Base-by-base conservation (phyloP, 805 yeast genomes). In the Starmerella davenportii region DNA sequence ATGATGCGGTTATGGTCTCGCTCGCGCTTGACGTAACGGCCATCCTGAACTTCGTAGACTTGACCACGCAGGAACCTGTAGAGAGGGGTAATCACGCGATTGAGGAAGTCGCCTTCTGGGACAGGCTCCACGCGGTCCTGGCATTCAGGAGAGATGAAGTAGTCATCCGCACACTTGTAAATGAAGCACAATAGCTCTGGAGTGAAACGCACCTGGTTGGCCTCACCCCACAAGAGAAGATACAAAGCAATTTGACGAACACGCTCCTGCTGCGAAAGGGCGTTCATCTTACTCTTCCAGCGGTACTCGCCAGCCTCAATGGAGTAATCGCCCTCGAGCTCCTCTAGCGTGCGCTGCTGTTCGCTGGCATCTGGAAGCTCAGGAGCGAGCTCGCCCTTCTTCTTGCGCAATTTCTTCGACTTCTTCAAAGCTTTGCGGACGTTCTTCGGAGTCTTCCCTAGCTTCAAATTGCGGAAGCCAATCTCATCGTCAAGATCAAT, bases 131-230 rank as follows among this genome's bases (percentile, higher is more conserved):
- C 48, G 58, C 61, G 74, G 61, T 80, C 84, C 66, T 80, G 92
- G 63, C 95, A 84, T 54, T 79, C 75, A 38, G 93, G 92, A 39
- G 94, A 80, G 45, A 71, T 63, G 57, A 82, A 68, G 63, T 90
- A 85, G 62, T 90, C 98, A 48, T 70, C 69, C 42, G 95, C 94
- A 60, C 93, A 80, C 67, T 92, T 87, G 72, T 75, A 92, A 55
- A 90, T 76, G 70, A 79, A 90, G 70, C 95, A 81, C 46, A 90
- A 64, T 63, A 79, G 70, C 67, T 84, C 95, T 18, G 79, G 68
- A 40, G 90, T 78, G 65, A 90, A 90, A 62, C 99, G 79, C 42
- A 87, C 93, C 53, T 74, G 77, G 54, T 74, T 76, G 4, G 84
- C 77, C 54, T 79, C 85, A 27, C 85, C 85, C 85, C 85, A 77